phyloP scores from a whole-genome alignment of 768 basidiomycete species.

The Termitomyces bulborhizus region DNA sequence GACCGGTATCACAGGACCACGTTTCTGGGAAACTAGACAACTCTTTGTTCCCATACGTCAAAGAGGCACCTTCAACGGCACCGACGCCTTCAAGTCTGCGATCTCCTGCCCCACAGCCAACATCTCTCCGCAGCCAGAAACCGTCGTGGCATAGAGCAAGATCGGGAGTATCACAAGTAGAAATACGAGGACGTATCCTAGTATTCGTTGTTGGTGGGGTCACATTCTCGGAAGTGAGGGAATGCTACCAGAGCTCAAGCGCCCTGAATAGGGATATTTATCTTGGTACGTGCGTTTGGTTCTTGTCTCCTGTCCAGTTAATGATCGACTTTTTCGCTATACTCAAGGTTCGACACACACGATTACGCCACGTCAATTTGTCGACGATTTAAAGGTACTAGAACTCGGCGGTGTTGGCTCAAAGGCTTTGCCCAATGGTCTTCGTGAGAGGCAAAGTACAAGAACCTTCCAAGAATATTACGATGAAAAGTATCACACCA shows the following conservation, averaged over 20 bases:
- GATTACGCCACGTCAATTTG: constrained; percentile 74
- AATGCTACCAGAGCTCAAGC: constrained; percentile 75
- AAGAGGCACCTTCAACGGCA: constrained; percentile 60
- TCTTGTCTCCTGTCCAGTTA: not conserved
- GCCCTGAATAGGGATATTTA: constrained; percentile 81
- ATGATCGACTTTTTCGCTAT: not conserved
- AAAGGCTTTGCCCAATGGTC: constrained; percentile 60
- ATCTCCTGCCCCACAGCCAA: constrained; percentile 48
- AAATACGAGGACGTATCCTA: constrained; percentile 71
- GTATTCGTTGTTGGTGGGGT: constrained; percentile 93
- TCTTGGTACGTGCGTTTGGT: constrained; percentile 57
- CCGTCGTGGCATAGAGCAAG: constrained; percentile 85
- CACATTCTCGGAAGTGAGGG: constrained; percentile 93
- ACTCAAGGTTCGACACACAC: constrained; percentile 82
- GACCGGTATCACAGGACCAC: constrained; percentile 58
- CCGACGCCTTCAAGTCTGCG: constrained; percentile 40
- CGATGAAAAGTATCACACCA: constrained; percentile 70
- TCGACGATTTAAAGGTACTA: constrained; percentile 83
- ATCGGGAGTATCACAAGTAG: constrained; percentile 36
- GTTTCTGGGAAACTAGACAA: constrained; percentile 69
- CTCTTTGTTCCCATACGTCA: constrained; percentile 84
- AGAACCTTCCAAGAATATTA: constrained; percentile 70
- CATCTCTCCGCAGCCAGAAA: constrained; percentile 83
- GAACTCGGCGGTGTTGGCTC: constrained; percentile 87
- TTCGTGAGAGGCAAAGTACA: constrained; percentile 40